phyloP scores from a whole-genome alignment of 441 rosid species.

The Arabidopsis hybrid region DNA sequence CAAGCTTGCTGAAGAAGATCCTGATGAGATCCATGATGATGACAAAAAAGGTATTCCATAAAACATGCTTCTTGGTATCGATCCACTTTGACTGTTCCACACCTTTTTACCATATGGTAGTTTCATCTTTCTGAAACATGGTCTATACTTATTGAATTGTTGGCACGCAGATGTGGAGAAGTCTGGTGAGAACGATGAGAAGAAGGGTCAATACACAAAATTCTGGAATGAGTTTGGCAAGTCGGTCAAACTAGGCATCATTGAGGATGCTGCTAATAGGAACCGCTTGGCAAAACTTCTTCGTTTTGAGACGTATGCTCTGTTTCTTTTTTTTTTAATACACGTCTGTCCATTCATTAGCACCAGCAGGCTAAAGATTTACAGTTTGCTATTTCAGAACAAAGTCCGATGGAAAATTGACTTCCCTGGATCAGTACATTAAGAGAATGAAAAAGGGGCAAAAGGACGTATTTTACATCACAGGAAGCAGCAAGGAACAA shows the following conservation, averaged over 20 bases:
- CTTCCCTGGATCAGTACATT: constrained; percentile 94
- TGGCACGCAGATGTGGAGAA: constrained; percentile 57
- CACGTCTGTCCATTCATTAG: not conserved
- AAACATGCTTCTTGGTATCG: constrained; percentile 11
- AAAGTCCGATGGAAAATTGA: constrained; percentile 84
- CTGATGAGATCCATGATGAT: constrained; percentile 73
- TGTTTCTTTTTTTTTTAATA: not conserved
- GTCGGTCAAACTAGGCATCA: constrained; percentile 90
- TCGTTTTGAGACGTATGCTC: constrained; percentile 81
- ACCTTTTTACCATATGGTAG: not conserved
- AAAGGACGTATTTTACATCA: constrained; percentile 92
- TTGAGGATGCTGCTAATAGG: constrained; percentile 92
- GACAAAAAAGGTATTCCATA: constrained; percentile 70
- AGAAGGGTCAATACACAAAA: constrained; percentile 83
- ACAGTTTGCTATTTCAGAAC: constrained; percentile 59
- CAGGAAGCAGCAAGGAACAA: constrained; percentile 91
- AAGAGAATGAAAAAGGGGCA: constrained; percentile 92
- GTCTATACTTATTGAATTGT: constrained; percentile 10
- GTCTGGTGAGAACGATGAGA: constrained; percentile 67
- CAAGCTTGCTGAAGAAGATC: constrained; percentile 91
- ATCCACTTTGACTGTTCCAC: not conserved
- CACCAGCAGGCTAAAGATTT: constrained; percentile 12
- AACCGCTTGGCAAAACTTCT: constrained; percentile 92
- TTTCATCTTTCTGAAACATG: not conserved
- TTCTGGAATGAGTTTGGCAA: constrained; percentile 98